These are phyloP conservation scores for Penicillium sp. DNA, from an alignment of 2,329 filamentous ascomycete species.

Conservation along the genomic window DNA sequence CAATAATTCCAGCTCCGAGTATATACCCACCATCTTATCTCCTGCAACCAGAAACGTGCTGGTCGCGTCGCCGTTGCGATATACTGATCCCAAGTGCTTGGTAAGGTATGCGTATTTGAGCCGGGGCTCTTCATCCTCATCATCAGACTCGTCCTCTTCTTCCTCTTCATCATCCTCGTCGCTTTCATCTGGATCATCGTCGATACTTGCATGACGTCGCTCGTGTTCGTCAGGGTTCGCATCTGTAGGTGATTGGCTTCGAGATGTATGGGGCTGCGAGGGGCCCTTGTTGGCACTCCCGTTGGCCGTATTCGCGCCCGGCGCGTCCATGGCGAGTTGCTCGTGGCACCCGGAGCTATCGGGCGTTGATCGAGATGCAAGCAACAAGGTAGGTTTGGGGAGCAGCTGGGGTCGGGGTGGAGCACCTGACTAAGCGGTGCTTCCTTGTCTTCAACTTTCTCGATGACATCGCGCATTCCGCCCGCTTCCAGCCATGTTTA, in stretches of 20 bases:
- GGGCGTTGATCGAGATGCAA: constrained; percentile 18
- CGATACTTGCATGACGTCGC: constrained; percentile 16
- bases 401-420: constrained; percentile 21
- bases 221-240: constrained; percentile 13
- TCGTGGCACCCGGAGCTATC: constrained; percentile 24
- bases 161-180: constrained; percentile 35
- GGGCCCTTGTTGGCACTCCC: constrained; percentile 21
- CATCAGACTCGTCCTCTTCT: constrained; percentile 66
- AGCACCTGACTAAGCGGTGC: constrained; percentile 22
- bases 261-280: constrained; percentile 16
- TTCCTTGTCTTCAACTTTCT: constrained; percentile 4
- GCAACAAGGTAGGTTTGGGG: constrained; percentile 7
- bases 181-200: constrained; percentile 21
- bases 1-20: neutral
- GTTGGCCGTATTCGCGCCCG: constrained; percentile 30
- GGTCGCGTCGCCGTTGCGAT: constrained; percentile 91
- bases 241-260: constrained; percentile 16
- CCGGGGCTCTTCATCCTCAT: constrained; percentile 87
- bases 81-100: constrained; percentile 69
- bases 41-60: constrained; percentile 85
- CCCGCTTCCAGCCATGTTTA: constrained; percentile 26
- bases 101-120: constrained; percentile 91
- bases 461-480: constrained; percentile 14
- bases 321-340: constrained; percentile 38
- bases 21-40: constrained; percentile 77